Evolutionary conservation across 306 rosid genomes (phyloP).

Genomic region (Herpetospermum pedunculosum): DNA sequence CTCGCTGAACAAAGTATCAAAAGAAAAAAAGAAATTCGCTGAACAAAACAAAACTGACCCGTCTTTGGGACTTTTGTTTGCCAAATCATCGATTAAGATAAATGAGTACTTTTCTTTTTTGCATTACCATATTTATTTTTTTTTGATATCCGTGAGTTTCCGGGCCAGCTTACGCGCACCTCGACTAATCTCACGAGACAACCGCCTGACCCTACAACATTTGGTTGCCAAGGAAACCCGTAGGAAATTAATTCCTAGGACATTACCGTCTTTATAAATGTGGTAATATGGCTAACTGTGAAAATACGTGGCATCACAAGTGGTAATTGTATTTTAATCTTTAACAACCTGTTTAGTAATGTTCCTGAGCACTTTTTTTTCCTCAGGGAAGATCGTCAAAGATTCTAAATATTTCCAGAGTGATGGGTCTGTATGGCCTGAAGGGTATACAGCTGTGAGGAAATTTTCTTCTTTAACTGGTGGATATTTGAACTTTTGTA

Average conservation of each 20-base stretch:
- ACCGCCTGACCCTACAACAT: no score
- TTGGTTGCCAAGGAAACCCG: no score
- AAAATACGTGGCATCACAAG: not conserved
- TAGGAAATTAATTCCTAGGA: no score
- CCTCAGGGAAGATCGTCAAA: constrained; percentile 70
- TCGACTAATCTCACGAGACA: no score
- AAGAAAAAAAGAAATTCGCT: no score
- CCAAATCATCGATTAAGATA: not conserved
- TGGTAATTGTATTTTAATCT: not conserved
- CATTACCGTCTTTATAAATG: no score
- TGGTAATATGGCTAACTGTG: not conserved
- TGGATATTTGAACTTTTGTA: constrained; percentile 16
- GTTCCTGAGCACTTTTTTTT: not conserved
- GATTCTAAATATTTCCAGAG: constrained; percentile 58
- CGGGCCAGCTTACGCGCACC: no score
- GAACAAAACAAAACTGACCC: not conserved
- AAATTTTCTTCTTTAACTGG: constrained; percentile 77
- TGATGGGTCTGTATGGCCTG: constrained; percentile 68
- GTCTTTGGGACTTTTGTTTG: not conserved
- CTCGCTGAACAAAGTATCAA: no score
- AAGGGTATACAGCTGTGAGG: constrained; percentile 86
- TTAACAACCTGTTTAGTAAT: not conserved
- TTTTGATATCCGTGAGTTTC: no score
- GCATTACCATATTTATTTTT: not conserved
- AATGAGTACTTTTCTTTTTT: not conserved